A percentile compares a stretch with the other conserved stretches of the same genome.
Evolutionary conservation across 768 basidiomycete species (phyloP).

Genomic region (Astraeus odoratus): DNA sequence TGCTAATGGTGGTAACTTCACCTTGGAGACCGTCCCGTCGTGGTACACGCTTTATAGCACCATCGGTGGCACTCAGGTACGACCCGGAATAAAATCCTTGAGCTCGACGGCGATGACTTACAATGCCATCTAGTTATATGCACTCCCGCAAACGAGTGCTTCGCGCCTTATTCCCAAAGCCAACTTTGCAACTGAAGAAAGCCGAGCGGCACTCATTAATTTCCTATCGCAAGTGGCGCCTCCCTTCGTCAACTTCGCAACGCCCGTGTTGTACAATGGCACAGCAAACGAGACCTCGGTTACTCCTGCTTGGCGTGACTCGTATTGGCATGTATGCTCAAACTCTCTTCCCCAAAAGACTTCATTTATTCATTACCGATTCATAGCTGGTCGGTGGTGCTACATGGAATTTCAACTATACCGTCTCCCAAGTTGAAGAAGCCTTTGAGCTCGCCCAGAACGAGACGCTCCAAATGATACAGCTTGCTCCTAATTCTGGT

Average conservation of each 20-base stretch:
- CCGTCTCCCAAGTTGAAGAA: neutral
- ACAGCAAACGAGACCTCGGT: slow-evolving; percentile 10
- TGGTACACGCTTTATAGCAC: slow-evolving; percentile 28
- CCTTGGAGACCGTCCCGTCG: slow-evolving; percentile 26
- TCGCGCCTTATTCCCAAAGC: slow-evolving; percentile 38
- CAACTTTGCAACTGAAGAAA: slow-evolving; percentile 21
- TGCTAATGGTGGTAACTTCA: slow-evolving; percentile 22
- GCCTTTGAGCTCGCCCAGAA: slow-evolving; percentile 2
- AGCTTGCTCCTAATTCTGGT: slow-evolving; percentile 17
- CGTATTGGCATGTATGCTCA: slow-evolving; percentile 17
- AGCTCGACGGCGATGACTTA: neutral
- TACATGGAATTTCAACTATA: neutral
- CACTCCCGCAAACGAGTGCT: slow-evolving; percentile 34
- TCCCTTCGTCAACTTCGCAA: slow-evolving; percentile 10
- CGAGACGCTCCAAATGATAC: slow-evolving; percentile 8
- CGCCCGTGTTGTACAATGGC: slow-evolving; percentile 15
- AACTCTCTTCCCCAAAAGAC: neutral
- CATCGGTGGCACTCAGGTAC: slow-evolving; percentile 6
- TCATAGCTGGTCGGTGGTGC: neutral
- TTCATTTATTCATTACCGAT: neutral
- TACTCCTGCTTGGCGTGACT: slow-evolving; percentile 18
- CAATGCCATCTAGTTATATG: slow-evolving; percentile 28
- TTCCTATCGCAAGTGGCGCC: slow-evolving; percentile 7
- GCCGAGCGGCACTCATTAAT: neutral
- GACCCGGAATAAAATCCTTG: neutral